A percentile compares a stretch with the other conserved stretches of the same genome.
Evolutionary conservation across 176 grass and related monocot genomes (phyloP).

Genomic region (Eremochloa ophiuroides): DNA sequence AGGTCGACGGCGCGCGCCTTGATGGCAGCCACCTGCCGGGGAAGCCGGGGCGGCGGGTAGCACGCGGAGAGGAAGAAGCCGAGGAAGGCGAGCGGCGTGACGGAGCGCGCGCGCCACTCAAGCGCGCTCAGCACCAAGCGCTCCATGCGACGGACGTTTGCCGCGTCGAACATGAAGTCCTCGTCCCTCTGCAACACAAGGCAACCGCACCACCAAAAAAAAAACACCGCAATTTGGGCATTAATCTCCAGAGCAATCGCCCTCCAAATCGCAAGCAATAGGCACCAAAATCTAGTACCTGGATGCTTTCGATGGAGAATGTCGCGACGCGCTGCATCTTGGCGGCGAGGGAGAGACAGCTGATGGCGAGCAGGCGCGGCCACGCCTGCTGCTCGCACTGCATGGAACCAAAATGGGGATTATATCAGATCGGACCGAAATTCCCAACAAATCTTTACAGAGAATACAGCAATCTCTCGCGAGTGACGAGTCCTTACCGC

Average conservation of each 20-base stretch:
- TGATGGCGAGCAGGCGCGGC: conserved; percentile 74
- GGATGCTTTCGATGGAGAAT: conserved; percentile 53
- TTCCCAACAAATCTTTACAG: conserved; percentile 14
- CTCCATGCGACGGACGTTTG: conserved; percentile 81
- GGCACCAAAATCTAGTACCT: conserved; percentile 27
- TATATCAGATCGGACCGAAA: conserved; percentile 42
- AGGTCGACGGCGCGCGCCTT: conserved; percentile 67
- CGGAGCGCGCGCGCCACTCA: conserved; percentile 83
- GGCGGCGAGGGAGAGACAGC: conserved; percentile 87
- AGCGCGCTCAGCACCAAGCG: conserved; percentile 58
- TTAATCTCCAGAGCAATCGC: not conserved
- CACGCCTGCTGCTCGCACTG: conserved; percentile 60
- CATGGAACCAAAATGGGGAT: not conserved
- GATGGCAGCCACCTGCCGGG: conserved; percentile 46
- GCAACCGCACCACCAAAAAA: not conserved
- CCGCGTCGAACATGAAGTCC: conserved; percentile 66
- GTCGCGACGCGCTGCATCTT: conserved; percentile 82
- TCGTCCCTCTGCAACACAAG: conserved; percentile 48
- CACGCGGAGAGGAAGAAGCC: conserved; percentile 66
- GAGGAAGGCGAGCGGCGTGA: conserved; percentile 93
- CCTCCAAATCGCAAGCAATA: not conserved
- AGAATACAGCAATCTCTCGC: not conserved
- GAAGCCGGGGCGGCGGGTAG: conserved; percentile 47
- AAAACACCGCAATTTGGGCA: not conserved
- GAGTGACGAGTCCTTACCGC: conserved; percentile 38